Conservation (phyloP, 2,329 filamentous ascomycete species). For the Fusarium sp. region DNA sequence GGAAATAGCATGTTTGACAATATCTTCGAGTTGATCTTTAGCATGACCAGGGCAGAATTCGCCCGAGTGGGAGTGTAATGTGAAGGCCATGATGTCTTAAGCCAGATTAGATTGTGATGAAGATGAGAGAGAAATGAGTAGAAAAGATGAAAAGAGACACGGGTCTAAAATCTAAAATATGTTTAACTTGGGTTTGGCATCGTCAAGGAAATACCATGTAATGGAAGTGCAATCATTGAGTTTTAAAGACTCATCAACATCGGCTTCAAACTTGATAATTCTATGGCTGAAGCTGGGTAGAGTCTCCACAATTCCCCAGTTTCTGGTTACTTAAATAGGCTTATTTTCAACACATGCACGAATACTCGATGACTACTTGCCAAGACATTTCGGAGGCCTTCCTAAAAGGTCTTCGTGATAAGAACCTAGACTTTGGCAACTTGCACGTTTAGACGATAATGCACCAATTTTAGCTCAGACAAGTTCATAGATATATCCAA, state of each 20-base stretch:
- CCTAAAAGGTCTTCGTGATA: no score
- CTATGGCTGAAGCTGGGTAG: background rate
- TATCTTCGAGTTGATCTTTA: conserved; percentile 83
- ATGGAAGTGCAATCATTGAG: background rate
- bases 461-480: background rate
- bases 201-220: conserved; percentile 2
- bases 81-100: conserved; percentile 82
- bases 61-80: conserved; percentile 97
- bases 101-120: background rate
- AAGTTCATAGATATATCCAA: background rate
- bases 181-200: background rate
- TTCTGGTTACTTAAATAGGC: conserved; percentile 4
- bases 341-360: background rate
- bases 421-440: background rate
- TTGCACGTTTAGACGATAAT: background rate
- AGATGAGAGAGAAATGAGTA: background rate
- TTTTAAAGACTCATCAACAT: conserved; percentile 16
- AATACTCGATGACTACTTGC: background rate
- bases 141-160: background rate
- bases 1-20: conserved; percentile 82
- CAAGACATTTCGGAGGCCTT: background rate
- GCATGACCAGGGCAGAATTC: conserved; percentile 96
- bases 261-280: conserved; percentile 19
- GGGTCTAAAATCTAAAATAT: background rate
- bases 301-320: conserved; percentile 28